Evolutionary conservation across 1,284 basidiomycete species (phyloP).

Genomic region (Caloboletus inedulis): DNA sequence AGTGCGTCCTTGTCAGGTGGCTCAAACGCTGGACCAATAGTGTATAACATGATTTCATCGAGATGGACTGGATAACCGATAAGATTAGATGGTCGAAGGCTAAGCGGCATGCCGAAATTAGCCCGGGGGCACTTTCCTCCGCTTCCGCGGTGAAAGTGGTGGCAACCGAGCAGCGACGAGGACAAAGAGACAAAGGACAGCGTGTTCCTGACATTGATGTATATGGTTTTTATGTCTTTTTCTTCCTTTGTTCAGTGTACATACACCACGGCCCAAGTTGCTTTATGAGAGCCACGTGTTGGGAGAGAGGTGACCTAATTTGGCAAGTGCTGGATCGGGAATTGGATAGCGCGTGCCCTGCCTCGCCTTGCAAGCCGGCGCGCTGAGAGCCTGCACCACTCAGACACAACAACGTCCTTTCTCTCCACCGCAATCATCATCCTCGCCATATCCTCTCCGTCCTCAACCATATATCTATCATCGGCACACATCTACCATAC

Average conservation of each 20-base stretch:
- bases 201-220: neutral
- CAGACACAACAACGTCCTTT: conserved; percentile 16
- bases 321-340: conserved; percentile 30
- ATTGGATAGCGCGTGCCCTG: conserved; percentile 32
- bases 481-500: neutral
- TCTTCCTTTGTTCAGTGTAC: neutral
- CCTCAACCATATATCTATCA: conserved; percentile 1
- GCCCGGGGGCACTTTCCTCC: neutral
- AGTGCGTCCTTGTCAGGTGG: conserved; percentile 6
- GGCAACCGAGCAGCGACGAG: neutral
- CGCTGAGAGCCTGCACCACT: conserved; percentile 24
- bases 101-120: conserved; percentile 13
- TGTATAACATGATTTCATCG: conserved; percentile 20
- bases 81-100: conserved; percentile 30
- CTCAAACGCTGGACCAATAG: conserved; percentile 5
- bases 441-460: neutral
- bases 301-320: conserved; percentile 25
- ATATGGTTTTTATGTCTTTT: neutral
- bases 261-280: conserved; percentile 8
- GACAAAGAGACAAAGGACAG: conserved; percentile 4
- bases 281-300: conserved; percentile 28
- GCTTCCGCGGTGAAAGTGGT: conserved; percentile 5
- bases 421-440: conserved; percentile 12
- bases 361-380: conserved; percentile 32
- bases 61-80: conserved; percentile 18